Percentiles rank a stretch among this genome's conserved stretches.
Conservation (phyloP, 805 yeast species). For the Torulaspora franciscae region DNA sequence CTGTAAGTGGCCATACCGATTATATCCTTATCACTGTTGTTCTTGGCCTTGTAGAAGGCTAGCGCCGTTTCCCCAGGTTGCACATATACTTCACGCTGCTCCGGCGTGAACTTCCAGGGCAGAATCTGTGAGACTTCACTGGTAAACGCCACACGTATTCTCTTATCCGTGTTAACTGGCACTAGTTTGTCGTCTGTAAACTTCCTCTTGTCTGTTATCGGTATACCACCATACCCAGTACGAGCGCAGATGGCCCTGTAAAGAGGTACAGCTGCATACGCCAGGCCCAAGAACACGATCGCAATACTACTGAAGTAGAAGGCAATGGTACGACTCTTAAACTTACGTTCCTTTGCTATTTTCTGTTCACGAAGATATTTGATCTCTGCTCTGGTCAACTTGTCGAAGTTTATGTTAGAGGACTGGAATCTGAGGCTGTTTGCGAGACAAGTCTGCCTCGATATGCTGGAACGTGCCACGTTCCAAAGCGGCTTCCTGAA, state of each 20-base stretch:
- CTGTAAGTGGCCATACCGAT: constrained; percentile 98
- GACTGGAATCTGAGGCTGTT: constrained; percentile 1
- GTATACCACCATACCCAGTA: constrained; percentile 95
- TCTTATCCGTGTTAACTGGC: constrained; percentile 80
- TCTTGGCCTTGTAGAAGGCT: constrained; percentile 91
- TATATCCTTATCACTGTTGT: constrained; percentile 77
- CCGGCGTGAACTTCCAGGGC: constrained; percentile 95
- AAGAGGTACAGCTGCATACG: constrained; percentile 89
- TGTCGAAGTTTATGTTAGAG: constrained; percentile 9
- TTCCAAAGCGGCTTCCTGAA: constrained; percentile 1
- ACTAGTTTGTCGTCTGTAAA: constrained; percentile 83
- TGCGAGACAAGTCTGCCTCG: not conserved
- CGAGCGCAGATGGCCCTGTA: constrained; percentile 88
- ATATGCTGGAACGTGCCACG: not conserved
- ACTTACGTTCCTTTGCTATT: constrained; percentile 25
- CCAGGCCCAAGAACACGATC: constrained; percentile 64
- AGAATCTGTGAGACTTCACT: constrained; percentile 85
- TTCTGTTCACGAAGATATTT: constrained; percentile 21
- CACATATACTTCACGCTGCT: constrained; percentile 86
- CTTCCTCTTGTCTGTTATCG: constrained; percentile 74
- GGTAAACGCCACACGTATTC: constrained; percentile 81
- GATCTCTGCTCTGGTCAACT: constrained; percentile 28
- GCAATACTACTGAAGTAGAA: constrained; percentile 66
- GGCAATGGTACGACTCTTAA: constrained; percentile 50
- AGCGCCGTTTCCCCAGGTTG: constrained; percentile 97